Conservation (phyloP, 1,284 basidiomycete genomes). For the Ganoderma boninense region DNA sequence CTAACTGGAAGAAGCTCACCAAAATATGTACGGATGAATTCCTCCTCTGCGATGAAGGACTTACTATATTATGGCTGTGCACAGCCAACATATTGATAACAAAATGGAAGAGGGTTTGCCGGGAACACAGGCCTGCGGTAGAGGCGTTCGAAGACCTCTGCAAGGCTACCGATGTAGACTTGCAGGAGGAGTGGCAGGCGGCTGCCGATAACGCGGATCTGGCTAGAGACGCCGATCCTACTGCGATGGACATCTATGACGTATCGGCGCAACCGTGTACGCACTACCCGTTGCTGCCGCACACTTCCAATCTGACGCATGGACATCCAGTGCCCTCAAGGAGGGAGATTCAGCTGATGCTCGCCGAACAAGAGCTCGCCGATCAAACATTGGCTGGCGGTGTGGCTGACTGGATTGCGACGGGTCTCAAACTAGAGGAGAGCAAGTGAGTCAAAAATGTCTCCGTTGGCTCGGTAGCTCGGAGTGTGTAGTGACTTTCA, state of each 20-base stretch:
- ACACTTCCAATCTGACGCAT: no score
- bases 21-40: neutral
- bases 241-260: neutral
- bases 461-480: no score
- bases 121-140: neutral
- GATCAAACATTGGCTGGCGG: neutral
- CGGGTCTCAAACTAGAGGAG: neutral
- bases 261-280: neutral
- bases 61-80: no score
- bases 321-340: neutral
- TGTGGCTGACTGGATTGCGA: neutral
- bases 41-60: no score
- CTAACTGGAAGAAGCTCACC: constrained; percentile 36
- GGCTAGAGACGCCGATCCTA: neutral
- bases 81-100: neutral
- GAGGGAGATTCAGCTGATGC: neutral
- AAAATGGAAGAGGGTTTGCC: neutral
- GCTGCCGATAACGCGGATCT: neutral
- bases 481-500: neutral
- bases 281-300: no score
- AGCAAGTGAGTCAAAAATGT: neutral
- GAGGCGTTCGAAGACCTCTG: neutral
- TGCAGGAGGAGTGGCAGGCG: neutral
- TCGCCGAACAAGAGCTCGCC: neutral
- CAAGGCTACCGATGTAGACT: neutral